Percentiles rank a stretch among this genome's conserved stretches.
Conservation (phyloP, 306 rosid species). For the Erythrophleum fordii region DNA sequence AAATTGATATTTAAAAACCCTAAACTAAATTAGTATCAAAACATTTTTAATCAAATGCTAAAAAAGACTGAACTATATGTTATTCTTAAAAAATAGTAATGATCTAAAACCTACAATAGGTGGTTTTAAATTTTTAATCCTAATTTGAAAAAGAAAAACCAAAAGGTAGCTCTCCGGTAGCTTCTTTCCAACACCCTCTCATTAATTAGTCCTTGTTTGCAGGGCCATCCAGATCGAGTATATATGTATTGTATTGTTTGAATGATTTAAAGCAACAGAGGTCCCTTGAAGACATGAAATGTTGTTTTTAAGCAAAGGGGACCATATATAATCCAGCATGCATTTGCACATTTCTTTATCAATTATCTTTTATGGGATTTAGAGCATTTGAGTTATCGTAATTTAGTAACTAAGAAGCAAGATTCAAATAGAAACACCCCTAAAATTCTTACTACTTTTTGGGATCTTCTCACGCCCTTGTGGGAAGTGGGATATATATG, state of each 20-base stretch:
- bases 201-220: too few species aligned
- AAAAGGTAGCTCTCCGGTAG: too few species aligned
- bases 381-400: slow-evolving; percentile 52
- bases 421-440: slow-evolving; percentile 51
- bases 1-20: too few species aligned
- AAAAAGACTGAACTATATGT: too few species aligned
- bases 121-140: too few species aligned
- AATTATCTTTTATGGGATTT: slow-evolving; percentile 58
- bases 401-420: slow-evolving; percentile 56
- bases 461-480: slow-evolving; percentile 81
- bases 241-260: not conserved
- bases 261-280: slow-evolving; percentile 46
- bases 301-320: slow-evolving; percentile 62
- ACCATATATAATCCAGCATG: slow-evolving; percentile 59
- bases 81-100: too few species aligned
- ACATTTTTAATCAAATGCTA: too few species aligned
- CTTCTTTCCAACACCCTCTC: too few species aligned
- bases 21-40: too few species aligned
- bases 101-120: too few species aligned
- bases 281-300: slow-evolving; percentile 56
- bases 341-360: slow-evolving; percentile 33
- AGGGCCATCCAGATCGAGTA: not conserved
- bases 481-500: too few species aligned
- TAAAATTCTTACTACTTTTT: slow-evolving; percentile 22
- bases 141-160: too few species aligned